phyloP scores from a whole-genome alignment of 805 yeast species.

The Cyberlindnera mycetangii region DNA sequence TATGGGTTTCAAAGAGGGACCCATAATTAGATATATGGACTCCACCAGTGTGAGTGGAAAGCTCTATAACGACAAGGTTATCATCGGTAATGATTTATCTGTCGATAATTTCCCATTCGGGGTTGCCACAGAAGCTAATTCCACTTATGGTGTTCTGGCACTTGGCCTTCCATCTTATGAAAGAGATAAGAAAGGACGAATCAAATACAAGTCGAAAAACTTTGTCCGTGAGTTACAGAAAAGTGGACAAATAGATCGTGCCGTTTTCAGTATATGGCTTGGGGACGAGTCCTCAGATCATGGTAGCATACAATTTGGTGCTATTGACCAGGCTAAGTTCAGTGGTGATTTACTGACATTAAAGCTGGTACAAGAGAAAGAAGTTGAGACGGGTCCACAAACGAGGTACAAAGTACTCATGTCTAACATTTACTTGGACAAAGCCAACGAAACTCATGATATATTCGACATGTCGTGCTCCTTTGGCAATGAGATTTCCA shows the following conservation, averaged over 20 bases:
- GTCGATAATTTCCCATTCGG: conserved; percentile 35
- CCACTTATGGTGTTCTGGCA: conserved; percentile 40
- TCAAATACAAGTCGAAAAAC: conserved; percentile 9
- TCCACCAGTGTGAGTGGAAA: conserved; percentile 44
- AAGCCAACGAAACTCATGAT: conserved; percentile 1
- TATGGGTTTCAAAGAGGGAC: neutral
- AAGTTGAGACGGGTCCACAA: conserved; percentile 7
- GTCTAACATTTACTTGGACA: conserved; percentile 9
- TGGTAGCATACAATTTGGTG: conserved; percentile 38
- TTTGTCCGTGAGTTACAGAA: conserved; percentile 13
- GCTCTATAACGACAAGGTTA: conserved; percentile 43
- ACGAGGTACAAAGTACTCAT: conserved; percentile 16
- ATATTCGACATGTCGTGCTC: conserved; percentile 9
- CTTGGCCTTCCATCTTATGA: conserved; percentile 30
- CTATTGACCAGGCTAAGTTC: conserved; percentile 38
- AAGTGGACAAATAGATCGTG: conserved; percentile 10
- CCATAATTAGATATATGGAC: conserved; percentile 30
- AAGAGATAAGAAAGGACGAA: neutral
- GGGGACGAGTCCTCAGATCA: conserved; percentile 5
- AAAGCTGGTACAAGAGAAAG: conserved; percentile 27
- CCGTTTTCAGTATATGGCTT: conserved; percentile 22
- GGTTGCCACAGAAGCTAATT: conserved; percentile 31
- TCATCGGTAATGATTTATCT: conserved; percentile 25
- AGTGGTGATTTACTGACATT: conserved; percentile 32
- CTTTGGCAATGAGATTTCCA: conserved; percentile 5